Evolutionary conservation across 2,329 filamentous ascomycete genomes (phyloP).

Genomic region (Dothiorella sarmentorum): DNA sequence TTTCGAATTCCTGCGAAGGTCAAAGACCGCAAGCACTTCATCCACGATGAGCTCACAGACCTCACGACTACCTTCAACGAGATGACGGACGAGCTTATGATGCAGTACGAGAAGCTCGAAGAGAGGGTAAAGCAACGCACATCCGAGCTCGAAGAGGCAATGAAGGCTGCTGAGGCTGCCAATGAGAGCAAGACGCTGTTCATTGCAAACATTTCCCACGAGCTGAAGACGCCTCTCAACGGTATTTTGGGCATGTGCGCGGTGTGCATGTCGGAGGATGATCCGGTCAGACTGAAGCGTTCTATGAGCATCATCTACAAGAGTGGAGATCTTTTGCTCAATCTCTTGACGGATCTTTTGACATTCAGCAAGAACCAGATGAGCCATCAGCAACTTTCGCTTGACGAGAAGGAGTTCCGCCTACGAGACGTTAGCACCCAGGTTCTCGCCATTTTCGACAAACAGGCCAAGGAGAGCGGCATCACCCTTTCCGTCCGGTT

Average conservation of each 20-base stretch:
- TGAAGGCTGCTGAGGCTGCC: constrained; percentile 88
- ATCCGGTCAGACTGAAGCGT: constrained; percentile 71
- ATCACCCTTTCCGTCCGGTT: constrained; percentile 74
- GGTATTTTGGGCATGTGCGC: constrained; percentile 90
- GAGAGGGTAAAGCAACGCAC: constrained; percentile 81
- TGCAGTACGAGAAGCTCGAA: constrained; percentile 81
- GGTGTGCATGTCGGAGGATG: constrained; percentile 88
- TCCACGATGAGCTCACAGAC: constrained; percentile 83
- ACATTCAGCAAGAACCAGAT: constrained; percentile 96
- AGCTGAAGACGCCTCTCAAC: constrained; percentile 92
- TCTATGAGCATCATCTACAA: constrained; percentile 87
- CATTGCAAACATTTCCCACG: constrained; percentile 86
- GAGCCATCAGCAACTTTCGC: constrained; percentile 67
- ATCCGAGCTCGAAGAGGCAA: constrained; percentile 79
- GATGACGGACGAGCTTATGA: constrained; percentile 85
- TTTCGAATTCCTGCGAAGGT: constrained; percentile 88
- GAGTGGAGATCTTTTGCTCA: constrained; percentile 77
- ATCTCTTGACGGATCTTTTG: constrained; percentile 82
- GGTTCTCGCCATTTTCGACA: constrained; percentile 81
- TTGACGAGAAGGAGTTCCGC: constrained; percentile 83
- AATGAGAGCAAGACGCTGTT: constrained; percentile 97
- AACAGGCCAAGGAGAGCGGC: constrained; percentile 75
- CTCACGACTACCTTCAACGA: constrained; percentile 84
- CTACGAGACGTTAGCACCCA: constrained; percentile 81
- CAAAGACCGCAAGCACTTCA: constrained; percentile 66